A percentile compares a stretch with the other conserved stretches of the same genome.
Evolutionary conservation across 768 basidiomycete species (phyloP).

Genomic region (Serendipita indica): DNA sequence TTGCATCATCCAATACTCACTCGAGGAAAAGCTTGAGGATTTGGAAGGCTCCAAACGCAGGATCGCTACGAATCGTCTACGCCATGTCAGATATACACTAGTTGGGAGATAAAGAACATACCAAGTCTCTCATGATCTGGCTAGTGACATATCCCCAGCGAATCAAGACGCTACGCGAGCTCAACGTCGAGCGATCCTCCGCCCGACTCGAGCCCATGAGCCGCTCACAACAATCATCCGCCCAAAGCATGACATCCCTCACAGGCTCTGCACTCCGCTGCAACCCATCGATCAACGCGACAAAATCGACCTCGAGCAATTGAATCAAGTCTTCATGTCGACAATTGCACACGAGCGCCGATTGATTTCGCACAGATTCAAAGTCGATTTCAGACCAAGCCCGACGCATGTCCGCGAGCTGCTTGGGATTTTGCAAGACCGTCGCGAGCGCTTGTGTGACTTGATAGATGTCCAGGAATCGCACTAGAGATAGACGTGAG

Average conservation of each 20-base stretch:
- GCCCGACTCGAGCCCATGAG: slow-evolving; percentile 52
- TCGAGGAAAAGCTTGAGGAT: slow-evolving; percentile 83
- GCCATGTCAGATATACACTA: background rate
- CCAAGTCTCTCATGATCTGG: slow-evolving; percentile 84
- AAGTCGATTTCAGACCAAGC: slow-evolving; percentile 85
- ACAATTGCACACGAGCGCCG: slow-evolving; percentile 86
- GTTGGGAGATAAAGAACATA: slow-evolving; percentile 25
- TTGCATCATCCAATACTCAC: slow-evolving; percentile 32
- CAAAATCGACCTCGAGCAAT: slow-evolving; percentile 72
- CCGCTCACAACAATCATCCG: slow-evolving; percentile 76
- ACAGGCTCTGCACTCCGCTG: slow-evolving; percentile 65
- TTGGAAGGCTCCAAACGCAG: slow-evolving; percentile 85
- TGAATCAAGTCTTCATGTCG: slow-evolving; percentile 80
- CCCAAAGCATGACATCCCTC: slow-evolving; percentile 79
- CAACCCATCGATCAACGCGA: slow-evolving; percentile 55
- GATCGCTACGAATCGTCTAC: slow-evolving; percentile 83
- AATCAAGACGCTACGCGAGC: slow-evolving; percentile 73
- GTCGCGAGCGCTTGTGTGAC: slow-evolving; percentile 79
- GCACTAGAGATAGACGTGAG: slow-evolving; percentile 34
- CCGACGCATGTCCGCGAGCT: slow-evolving; percentile 69
- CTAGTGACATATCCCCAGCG: slow-evolving; percentile 89
- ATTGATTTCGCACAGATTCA: slow-evolving; percentile 81
- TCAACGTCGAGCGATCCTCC: slow-evolving; percentile 73
- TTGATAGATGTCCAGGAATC: slow-evolving; percentile 84
- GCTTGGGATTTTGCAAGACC: slow-evolving; percentile 78